These are phyloP conservation scores for Trichosporon sp. DNA, from an alignment of 1,284 basidiomycete genomes.

Conservation along the genomic window DNA sequence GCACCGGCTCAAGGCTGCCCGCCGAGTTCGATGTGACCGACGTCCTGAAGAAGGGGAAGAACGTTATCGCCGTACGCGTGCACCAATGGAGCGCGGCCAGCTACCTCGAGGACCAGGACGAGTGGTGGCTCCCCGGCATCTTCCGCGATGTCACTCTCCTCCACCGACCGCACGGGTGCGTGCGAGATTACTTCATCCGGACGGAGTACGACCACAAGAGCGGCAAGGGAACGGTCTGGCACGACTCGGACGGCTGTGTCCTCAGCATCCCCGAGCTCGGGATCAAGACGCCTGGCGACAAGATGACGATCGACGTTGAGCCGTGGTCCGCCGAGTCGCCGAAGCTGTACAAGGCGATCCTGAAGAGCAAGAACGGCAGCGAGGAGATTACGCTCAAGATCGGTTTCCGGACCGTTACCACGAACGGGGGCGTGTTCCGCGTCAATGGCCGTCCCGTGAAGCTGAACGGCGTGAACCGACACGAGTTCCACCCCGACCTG, in stretches of 20 bases:
- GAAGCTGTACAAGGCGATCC: constrained; percentile 25
- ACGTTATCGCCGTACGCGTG: constrained; percentile 34
- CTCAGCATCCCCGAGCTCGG: constrained; percentile 32
- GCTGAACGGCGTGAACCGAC: constrained; percentile 38
- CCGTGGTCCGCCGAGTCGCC: constrained; percentile 40
- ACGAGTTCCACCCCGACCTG: constrained; percentile 37
- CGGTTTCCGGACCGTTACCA: constrained; percentile 37
- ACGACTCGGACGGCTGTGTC: constrained; percentile 34
- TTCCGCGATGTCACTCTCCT: constrained; percentile 36
- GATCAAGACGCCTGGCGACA: constrained; percentile 32
- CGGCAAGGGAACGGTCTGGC: constrained; percentile 32
- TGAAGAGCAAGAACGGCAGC: constrained; percentile 23
- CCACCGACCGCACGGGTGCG: constrained; percentile 30
- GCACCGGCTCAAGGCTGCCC: constrained; percentile 32
- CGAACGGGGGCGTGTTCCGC: constrained; percentile 32
- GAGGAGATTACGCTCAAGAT: constrained; percentile 35
- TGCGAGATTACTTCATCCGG: constrained; percentile 36
- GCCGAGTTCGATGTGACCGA: constrained; percentile 36
- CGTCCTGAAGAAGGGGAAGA: constrained; percentile 15
- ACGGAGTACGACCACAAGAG: constrained; percentile 29
- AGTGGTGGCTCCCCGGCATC: constrained; percentile 42
- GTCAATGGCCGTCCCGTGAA: constrained; percentile 38
- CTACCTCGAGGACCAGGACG: constrained; percentile 40
- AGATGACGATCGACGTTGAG: constrained; percentile 26
- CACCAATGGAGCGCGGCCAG: constrained; percentile 34